Conservation (phyloP, 495 filamentous ascomycete species). For the Talaromyces wortmannii region DNA sequence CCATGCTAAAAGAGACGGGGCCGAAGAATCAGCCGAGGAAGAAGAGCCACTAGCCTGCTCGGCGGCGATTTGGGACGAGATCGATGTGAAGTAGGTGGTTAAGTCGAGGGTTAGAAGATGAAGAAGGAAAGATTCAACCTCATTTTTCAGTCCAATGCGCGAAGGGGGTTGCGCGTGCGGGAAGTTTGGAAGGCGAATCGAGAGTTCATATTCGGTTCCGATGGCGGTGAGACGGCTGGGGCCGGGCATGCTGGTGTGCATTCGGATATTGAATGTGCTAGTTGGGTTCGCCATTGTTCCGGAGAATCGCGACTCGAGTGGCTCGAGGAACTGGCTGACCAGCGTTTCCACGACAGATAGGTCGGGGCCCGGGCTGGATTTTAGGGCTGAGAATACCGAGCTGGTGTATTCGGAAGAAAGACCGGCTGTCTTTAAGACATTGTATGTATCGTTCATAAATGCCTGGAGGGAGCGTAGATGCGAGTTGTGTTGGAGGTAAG, state of each 20-base stretch:
- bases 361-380: conserved; percentile 1
- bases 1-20: conserved; percentile 13
- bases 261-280: conserved; percentile 35
- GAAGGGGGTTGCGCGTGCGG: conserved; percentile 29
- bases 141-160: conserved; percentile 25
- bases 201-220: conserved; percentile 42
- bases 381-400: conserved; percentile 21
- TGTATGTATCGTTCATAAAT: conserved; percentile 27
- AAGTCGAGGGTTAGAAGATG: conserved; percentile 35
- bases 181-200: conserved; percentile 24
- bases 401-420: conserved; percentile 25
- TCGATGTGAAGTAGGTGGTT: conserved; percentile 21
- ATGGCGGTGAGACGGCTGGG: conserved; percentile 9
- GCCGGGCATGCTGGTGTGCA: conserved; percentile 33
- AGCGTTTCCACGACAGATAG: conserved; percentile 28
- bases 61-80: conserved; percentile 1
- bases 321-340: conserved; percentile 28
- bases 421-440: conserved; percentile 32
- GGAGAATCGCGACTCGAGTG: conserved; percentile 34
- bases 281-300: conserved; percentile 25
- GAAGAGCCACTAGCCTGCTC: background rate
- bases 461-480: conserved; percentile 28
- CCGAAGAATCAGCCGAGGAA: background rate
- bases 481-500: conserved; percentile 54
- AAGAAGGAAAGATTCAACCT: conserved; percentile 28